phyloP scores from a whole-genome alignment of 2,329 filamentous ascomycete species.

The Curvularia lunata region DNA sequence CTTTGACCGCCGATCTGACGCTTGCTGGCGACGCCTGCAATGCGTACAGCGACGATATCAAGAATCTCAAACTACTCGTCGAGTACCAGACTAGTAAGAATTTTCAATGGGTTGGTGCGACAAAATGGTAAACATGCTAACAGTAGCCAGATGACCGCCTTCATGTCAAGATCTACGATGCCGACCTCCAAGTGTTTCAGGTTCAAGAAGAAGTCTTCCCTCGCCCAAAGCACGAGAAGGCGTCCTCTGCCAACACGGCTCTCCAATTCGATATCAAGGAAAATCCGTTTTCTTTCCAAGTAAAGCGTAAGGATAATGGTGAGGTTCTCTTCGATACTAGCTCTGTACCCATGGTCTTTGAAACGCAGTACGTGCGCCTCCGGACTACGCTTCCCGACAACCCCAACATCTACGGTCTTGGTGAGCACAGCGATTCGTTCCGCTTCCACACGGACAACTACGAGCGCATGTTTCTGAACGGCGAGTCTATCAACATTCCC shows the following conservation, averaged over 20 bases:
- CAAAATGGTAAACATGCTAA: conserved; percentile 15
- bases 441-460: conserved; percentile 71
- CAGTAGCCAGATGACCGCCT: conserved; percentile 64
- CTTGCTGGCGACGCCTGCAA: conserved; percentile 72
- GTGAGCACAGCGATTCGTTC: conserved; percentile 76
- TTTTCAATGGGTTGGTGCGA: neutral
- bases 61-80: conserved; percentile 63
- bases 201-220: conserved; percentile 73
- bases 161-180: conserved; percentile 76
- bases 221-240: conserved; percentile 58
- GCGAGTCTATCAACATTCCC: conserved; percentile 69
- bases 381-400: conserved; percentile 71
- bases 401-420: conserved; percentile 78
- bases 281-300: conserved; percentile 71
- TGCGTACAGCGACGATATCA: conserved; percentile 64
- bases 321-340: conserved; percentile 74
- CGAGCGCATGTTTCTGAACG: conserved; percentile 71
- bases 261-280: conserved; percentile 62
- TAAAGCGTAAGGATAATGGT: conserved; percentile 63
- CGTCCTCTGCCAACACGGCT: conserved; percentile 48
- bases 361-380: conserved; percentile 77
- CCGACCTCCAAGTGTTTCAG: conserved; percentile 73
- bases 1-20: conserved; percentile 71
- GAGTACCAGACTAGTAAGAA: conserved; percentile 65
- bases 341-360: conserved; percentile 71